Evolutionary conservation across 768 basidiomycete species (phyloP).

Genomic region (Tulasnella sp.): DNA sequence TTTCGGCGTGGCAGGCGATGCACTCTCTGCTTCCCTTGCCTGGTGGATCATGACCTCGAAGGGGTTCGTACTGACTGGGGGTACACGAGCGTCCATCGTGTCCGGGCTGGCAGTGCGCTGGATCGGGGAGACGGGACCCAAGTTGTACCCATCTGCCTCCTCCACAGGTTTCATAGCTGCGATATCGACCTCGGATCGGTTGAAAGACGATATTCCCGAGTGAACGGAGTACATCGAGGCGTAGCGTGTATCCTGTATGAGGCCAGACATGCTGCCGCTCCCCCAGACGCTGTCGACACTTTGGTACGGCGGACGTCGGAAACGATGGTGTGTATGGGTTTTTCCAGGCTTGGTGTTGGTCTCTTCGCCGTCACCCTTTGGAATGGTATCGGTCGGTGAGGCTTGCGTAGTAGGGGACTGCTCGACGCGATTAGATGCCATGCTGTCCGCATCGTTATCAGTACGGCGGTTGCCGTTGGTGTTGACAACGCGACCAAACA

Average conservation of each 20-base stretch:
- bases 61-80: no score
- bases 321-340: background rate
- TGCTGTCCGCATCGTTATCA: background rate
- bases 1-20: no score
- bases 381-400: background rate
- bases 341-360: background rate
- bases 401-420: background rate
- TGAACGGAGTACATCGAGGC: background rate
- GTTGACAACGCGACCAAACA: background rate
- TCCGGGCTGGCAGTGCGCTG: no score
- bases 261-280: background rate
- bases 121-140: no score
- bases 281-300: background rate
- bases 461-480: background rate
- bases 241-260: background rate
- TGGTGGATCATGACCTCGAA: no score
- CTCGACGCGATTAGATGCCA: background rate
- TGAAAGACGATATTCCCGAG: no score
- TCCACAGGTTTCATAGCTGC: no score
- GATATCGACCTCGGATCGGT: no score
- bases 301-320: background rate
- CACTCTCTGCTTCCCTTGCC: no score
- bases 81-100: no score
- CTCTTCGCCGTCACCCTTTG: background rate
- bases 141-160: no score